phyloP scores from a whole-genome alignment of 331 rosid species.

The Saraca asoca region DNA sequence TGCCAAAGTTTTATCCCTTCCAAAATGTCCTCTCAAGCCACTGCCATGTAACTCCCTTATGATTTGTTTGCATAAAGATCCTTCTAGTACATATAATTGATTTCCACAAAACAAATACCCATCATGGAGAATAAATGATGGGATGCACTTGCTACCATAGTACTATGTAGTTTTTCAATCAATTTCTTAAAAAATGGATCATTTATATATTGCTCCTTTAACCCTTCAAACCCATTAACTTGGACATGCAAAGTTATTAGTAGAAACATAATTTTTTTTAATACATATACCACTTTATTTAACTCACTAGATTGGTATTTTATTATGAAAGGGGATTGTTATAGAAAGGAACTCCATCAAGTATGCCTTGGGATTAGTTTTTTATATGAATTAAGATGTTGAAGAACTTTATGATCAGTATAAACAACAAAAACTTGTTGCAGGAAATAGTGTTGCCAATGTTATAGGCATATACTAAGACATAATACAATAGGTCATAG shows the following conservation, averaged over 20 bases:
- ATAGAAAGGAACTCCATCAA: not conserved
- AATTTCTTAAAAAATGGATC: not conserved
- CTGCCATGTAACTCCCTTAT: not conserved
- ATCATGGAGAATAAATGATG: not conserved
- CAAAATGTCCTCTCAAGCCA: not conserved
- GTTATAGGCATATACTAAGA: not conserved
- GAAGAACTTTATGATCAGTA: not conserved
- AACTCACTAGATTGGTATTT: not conserved
- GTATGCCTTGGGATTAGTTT: not conserved
- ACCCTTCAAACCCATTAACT: not conserved
- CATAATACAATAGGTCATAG: not conserved
- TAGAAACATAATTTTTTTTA: not conserved
- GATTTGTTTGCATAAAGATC: not conserved
- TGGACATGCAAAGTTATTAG: not conserved
- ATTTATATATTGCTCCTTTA: not conserved
- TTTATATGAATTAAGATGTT: too few species aligned
- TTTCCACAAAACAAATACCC: not conserved
- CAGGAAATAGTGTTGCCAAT: not conserved
- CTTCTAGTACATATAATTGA: not conserved
- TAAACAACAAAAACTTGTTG: not conserved
- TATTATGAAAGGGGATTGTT: not conserved
- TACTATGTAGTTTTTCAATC: too few species aligned
- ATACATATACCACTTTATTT: not conserved
- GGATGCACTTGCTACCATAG: not conserved
- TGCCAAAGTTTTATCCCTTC: not conserved